These are phyloP conservation scores for Oryza glumipatula DNA, from an alignment of 176 grass and related monocot genomes.

Conservation along the genomic window DNA sequence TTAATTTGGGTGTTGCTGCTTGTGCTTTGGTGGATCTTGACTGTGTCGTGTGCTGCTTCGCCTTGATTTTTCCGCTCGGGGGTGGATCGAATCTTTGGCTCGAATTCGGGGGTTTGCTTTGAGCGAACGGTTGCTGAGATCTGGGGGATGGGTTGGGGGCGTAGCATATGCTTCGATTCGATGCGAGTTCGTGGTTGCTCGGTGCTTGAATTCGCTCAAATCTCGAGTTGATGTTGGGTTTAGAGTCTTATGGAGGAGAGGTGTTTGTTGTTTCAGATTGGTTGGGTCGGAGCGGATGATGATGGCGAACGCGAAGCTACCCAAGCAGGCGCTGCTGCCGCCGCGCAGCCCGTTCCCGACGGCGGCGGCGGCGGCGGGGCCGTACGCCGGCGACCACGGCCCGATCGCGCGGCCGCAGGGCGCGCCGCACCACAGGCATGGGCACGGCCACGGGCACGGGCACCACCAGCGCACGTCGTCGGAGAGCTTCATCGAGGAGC, in stretches of 20 bases:
- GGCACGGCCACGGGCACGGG: slow-evolving; percentile 32
- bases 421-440: slow-evolving; percentile 38
- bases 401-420: slow-evolving; percentile 53
- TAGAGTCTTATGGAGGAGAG: neutral
- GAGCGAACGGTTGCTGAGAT: slow-evolving; percentile 26
- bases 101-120: slow-evolving; percentile 18
- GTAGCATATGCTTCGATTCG: neutral
- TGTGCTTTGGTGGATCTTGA: slow-evolving; percentile 27
- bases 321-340: slow-evolving; percentile 73
- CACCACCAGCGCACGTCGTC: slow-evolving; percentile 84
- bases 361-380: neutral
- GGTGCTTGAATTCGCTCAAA: slow-evolving; percentile 29
- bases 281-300: slow-evolving; percentile 39
- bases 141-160: neutral
- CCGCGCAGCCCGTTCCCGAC: slow-evolving; percentile 85
- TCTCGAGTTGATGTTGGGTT: slow-evolving; percentile 15
- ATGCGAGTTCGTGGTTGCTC: slow-evolving; percentile 14
- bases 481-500: slow-evolving; percentile 94
- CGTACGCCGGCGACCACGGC: slow-evolving; percentile 70
- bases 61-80: slow-evolving; percentile 24
- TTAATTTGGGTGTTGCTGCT: slow-evolving; percentile 2
- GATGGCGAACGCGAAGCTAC: slow-evolving; percentile 55
- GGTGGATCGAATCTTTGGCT: slow-evolving; percentile 42
- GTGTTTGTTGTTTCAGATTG: slow-evolving; percentile 36
- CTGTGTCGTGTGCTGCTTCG: neutral